Evolutionary conservation across 352 stramenopile genomes (phyloP).

Genomic region (Globisporangium orthogonon): DNA sequence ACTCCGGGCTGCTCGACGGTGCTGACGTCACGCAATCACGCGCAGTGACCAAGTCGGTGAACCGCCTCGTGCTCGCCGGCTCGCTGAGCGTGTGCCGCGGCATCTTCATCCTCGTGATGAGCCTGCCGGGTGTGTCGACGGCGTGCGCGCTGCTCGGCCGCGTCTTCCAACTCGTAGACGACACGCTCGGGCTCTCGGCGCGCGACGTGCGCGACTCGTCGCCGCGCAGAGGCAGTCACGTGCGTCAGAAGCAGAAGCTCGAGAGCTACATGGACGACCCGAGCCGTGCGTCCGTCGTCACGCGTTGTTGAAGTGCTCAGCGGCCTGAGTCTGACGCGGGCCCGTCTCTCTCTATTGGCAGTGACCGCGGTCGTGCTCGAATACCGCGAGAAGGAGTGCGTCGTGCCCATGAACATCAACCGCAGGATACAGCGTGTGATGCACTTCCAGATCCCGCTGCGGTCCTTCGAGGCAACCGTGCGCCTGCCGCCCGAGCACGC

Average conservation of each 20-base stretch:
- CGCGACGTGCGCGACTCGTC: slow-evolving; percentile 26
- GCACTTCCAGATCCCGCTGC: slow-evolving; percentile 82
- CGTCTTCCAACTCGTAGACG: slow-evolving; percentile 64
- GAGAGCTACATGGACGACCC: slow-evolving; percentile 62
- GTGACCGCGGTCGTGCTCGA: slow-evolving; percentile 82
- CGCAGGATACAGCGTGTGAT: slow-evolving; percentile 84
- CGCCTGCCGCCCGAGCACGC: slow-evolving; percentile 43
- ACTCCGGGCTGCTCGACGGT: background rate
- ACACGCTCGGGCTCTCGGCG: slow-evolving; percentile 39
- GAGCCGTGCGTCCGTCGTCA: slow-evolving; percentile 30
- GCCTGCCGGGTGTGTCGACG: slow-evolving; percentile 61
- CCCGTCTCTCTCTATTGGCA: slow-evolving; percentile 7
- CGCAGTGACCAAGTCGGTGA: slow-evolving; percentile 48
- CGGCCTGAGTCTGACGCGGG: too few relatives aligned
- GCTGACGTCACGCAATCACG: background rate
- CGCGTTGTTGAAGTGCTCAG: too few relatives aligned
- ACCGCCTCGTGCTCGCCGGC: slow-evolving; percentile 35
- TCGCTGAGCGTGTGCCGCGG: slow-evolving; percentile 53
- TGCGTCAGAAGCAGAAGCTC: slow-evolving; percentile 15
- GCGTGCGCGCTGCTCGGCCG: slow-evolving; percentile 61
- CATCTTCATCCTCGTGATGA: slow-evolving; percentile 75
- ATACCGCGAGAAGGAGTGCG: slow-evolving; percentile 82
- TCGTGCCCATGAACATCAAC: slow-evolving; percentile 79
- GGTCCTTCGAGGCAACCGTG: slow-evolving; percentile 82
- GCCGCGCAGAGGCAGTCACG: slow-evolving; percentile 3